Conservation (phyloP, 2,329 filamentous ascomycete genomes). For the Macroventuria anomochaeta region DNA sequence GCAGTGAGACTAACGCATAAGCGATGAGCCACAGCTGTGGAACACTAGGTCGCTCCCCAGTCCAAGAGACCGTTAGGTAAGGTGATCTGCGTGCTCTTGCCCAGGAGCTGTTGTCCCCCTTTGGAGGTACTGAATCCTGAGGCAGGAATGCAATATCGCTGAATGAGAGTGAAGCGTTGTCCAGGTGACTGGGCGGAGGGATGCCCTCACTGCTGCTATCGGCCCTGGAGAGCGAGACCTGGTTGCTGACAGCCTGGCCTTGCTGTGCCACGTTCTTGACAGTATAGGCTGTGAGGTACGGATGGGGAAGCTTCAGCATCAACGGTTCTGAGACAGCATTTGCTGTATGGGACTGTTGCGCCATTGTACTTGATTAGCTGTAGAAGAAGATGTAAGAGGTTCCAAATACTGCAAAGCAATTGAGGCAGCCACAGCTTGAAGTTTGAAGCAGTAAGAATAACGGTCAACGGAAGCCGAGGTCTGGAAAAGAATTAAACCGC, state of each 20-base stretch:
- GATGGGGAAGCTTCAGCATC: constrained; percentile 46
- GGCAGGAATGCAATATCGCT: constrained; percentile 37
- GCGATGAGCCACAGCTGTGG: constrained; percentile 57
- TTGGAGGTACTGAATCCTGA: constrained; percentile 32
- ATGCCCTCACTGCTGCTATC: constrained; percentile 28
- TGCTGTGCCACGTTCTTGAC: constrained; percentile 33
- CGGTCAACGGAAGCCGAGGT: constrained; percentile 33
- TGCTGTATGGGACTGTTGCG: constrained; percentile 25
- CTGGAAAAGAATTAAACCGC: constrained; percentile 15
- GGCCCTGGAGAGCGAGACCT: constrained; percentile 29
- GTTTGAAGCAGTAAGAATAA: constrained; percentile 13
- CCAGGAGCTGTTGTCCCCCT: constrained; percentile 50
- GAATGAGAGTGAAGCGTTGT: constrained; percentile 39
- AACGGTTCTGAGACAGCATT: constrained; percentile 28
- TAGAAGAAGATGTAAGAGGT: constrained; percentile 6
- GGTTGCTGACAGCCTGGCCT: constrained; percentile 28
- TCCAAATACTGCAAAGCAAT: constrained; percentile 11
- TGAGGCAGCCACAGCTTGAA: constrained; percentile 14
- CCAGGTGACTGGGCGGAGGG: constrained; percentile 33
- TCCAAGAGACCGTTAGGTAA: constrained; percentile 53
- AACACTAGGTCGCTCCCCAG: constrained; percentile 48
- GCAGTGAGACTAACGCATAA: constrained; percentile 54
- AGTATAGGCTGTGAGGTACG: constrained; percentile 46
- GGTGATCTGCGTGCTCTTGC: constrained; percentile 55
- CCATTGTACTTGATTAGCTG: constrained; percentile 23